These are phyloP conservation scores for Amorphotheca resinae DNA, from an alignment of 495 filamentous ascomycete species.

Conservation along the genomic window DNA sequence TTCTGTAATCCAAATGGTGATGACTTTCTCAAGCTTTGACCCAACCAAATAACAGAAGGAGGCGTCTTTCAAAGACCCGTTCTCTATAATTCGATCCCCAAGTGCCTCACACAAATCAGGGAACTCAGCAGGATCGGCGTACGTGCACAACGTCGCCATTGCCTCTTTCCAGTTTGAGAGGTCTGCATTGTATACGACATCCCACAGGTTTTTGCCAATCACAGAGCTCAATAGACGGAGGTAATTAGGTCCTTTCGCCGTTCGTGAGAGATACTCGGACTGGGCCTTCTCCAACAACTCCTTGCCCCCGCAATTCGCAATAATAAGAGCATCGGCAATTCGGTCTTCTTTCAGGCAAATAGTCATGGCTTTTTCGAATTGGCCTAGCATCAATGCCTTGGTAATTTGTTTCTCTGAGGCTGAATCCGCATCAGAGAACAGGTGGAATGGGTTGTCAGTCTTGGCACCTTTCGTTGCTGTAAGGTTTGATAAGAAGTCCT, in stretches of 20 bases:
- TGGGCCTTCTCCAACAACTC: slow-evolving; percentile 91
- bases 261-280: slow-evolving; percentile 76
- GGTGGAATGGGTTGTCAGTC: slow-evolving; percentile 74
- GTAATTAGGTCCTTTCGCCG: slow-evolving; percentile 76
- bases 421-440: slow-evolving; percentile 42
- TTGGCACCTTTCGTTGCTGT: slow-evolving; percentile 66
- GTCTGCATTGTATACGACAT: slow-evolving; percentile 93
- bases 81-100: slow-evolving; percentile 80
- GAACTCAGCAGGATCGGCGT: slow-evolving; percentile 81
- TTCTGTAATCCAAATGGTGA: slow-evolving; percentile 84
- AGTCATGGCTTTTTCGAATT: slow-evolving; percentile 83
- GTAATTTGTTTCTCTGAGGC: slow-evolving; percentile 80
- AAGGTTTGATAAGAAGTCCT: slow-evolving; percentile 65
- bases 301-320: slow-evolving; percentile 92
- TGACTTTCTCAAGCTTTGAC: slow-evolving; percentile 94
- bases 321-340: slow-evolving; percentile 93
- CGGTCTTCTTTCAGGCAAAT: slow-evolving; percentile 78
- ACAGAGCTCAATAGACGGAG: slow-evolving; percentile 82
- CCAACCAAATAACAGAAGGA: slow-evolving; percentile 93
- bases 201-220: slow-evolving; percentile 94
- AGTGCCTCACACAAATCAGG: slow-evolving; percentile 92
- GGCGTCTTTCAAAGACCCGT: slow-evolving; percentile 66
- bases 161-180: slow-evolving; percentile 90
- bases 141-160: slow-evolving; percentile 91
- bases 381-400: slow-evolving; percentile 70